These are phyloP conservation scores for Erythrophleum ivorense DNA, from an alignment of 331 rosid species.

Conservation along the genomic window DNA sequence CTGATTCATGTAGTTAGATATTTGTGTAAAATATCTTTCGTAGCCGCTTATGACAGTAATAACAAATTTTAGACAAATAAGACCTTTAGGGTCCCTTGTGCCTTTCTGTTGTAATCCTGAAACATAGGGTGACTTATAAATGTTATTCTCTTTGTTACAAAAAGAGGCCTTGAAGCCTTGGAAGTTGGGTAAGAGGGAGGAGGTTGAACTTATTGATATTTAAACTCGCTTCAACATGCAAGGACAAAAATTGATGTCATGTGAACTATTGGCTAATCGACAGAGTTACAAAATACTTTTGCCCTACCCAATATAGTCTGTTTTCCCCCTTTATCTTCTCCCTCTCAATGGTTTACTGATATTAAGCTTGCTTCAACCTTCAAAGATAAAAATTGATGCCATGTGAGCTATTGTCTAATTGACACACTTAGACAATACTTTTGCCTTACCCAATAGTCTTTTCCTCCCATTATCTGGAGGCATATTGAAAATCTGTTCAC, in stretches of 20 bases:
- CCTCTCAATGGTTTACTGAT: too few relatives aligned
- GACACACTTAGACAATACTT: too few relatives aligned
- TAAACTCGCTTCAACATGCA: background rate
- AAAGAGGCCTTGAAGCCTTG: too few relatives aligned
- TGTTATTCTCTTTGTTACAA: background rate
- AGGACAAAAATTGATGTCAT: background rate
- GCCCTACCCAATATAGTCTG: too few relatives aligned
- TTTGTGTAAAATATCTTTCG: constrained; percentile 28
- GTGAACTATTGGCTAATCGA: background rate
- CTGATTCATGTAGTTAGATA: constrained; percentile 20
- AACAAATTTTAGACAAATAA: constrained; percentile 7
- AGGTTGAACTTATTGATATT: background rate
- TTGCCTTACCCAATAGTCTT: background rate
- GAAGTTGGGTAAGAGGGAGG: too few relatives aligned
- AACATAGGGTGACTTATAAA: too few relatives aligned
- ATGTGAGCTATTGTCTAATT: too few relatives aligned
- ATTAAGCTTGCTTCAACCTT: too few relatives aligned
- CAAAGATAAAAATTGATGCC: background rate
- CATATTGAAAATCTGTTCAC: too few relatives aligned
- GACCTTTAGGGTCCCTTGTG: background rate
- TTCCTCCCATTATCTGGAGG: background rate
- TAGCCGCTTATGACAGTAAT: constrained; percentile 19
- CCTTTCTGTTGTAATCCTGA: too few relatives aligned
- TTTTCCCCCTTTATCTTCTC: too few relatives aligned
- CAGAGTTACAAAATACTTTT: background rate